These are phyloP conservation scores for Dothideomycetes sp. DNA, from an alignment of 2,329 filamentous ascomycete genomes.

Conservation along the genomic window DNA sequence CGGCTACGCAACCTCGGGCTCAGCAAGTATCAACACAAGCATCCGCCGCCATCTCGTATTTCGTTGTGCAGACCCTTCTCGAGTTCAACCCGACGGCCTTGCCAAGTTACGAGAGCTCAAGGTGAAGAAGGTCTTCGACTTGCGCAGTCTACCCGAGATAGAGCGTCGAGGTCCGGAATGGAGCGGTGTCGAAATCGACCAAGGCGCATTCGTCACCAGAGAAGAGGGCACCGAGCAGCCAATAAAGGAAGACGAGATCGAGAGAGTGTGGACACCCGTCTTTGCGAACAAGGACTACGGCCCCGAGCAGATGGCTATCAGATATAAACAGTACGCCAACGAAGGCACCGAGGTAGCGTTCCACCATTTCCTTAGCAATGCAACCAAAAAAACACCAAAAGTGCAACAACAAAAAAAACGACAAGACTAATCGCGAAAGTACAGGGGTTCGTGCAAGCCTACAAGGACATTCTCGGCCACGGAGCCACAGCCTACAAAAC, in stretches of 20 bases:
- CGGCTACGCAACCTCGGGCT: constrained; percentile 32
- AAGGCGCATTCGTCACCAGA: constrained; percentile 14
- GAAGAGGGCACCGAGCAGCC: constrained; percentile 20
- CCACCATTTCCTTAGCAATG: neutral
- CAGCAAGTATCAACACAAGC: constrained; percentile 28
- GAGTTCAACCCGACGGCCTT: constrained; percentile 43
- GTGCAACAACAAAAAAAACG: too few species aligned
- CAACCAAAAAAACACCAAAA: neutral
- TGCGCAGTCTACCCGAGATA: constrained; percentile 53
- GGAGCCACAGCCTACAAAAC: constrained; percentile 43
- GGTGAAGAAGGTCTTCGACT: constrained; percentile 57
- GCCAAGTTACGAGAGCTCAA: constrained; percentile 40
- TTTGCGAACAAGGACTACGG: constrained; percentile 51
- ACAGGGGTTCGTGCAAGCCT: constrained; percentile 52
- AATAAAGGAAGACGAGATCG: constrained; percentile 30
- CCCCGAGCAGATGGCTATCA: constrained; percentile 50
- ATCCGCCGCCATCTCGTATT: constrained; percentile 48
- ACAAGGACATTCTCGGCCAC: constrained; percentile 47
- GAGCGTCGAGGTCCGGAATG: constrained; percentile 27
- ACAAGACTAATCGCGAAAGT: too few species aligned
- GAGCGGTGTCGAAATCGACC: constrained; percentile 16
- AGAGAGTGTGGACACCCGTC: constrained; percentile 51
- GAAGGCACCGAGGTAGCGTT: constrained; percentile 35
- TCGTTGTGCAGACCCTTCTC: constrained; percentile 57
- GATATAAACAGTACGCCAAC: constrained; percentile 50